These are phyloP conservation scores for Xanthoconium purpureum DNA, from an alignment of 768 basidiomycete genomes.

Conservation along the genomic window DNA sequence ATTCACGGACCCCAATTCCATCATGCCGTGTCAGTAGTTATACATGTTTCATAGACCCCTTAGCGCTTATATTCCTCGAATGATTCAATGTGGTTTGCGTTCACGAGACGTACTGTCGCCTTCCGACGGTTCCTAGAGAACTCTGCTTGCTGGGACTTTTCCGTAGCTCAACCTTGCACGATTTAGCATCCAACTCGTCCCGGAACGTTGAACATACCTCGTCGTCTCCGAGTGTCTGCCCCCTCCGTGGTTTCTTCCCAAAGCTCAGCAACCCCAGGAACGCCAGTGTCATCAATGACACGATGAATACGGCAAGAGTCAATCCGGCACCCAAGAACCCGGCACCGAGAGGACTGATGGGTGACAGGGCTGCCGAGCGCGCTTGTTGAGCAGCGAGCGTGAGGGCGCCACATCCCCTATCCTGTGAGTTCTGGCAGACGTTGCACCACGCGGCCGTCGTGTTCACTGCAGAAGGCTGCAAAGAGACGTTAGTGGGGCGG, in stretches of 20 bases:
- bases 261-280: conserved; percentile 40
- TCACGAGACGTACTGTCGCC: background rate
- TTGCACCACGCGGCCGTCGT: conserved; percentile 57
- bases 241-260: conserved; percentile 13
- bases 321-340: conserved; percentile 66
- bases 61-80: background rate
- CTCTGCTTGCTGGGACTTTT: conserved; percentile 12
- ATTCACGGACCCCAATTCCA: conserved; percentile 17
- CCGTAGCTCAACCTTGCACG: conserved; percentile 22
- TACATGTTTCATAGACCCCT: conserved; percentile 15
- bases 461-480: conserved; percentile 48
- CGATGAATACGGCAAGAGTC: conserved; percentile 40
- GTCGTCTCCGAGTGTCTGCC: background rate
- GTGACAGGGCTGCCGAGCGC: conserved; percentile 33
- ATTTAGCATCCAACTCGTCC: background rate
- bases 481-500: background rate
- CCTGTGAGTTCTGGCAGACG: conserved; percentile 52
- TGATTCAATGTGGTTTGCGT: background rate
- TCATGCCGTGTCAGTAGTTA: conserved; percentile 10
- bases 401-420: conserved; percentile 55
- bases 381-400: conserved; percentile 29
- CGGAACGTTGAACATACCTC: conserved; percentile 20
- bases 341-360: conserved; percentile 55
- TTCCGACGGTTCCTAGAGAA: background rate
- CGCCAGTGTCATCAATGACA: conserved; percentile 37